Evolutionary conservation across 306 rosid genomes (phyloP).

Genomic region (Senna siamea): DNA sequence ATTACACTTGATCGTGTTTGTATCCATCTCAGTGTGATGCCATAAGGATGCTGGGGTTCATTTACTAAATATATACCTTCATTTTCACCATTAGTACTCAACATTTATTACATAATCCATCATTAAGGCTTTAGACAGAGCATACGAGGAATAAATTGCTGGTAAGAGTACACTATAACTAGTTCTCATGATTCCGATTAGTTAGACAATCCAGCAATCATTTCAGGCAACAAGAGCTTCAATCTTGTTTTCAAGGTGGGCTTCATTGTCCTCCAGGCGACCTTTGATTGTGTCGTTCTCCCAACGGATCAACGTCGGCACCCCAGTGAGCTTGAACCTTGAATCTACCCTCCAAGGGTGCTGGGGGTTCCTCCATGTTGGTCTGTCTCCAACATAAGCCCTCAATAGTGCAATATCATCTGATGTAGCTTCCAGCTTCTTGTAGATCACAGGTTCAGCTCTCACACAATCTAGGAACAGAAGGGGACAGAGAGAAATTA

Average conservation of each 20-base stretch:
- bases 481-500: conserved; percentile 13
- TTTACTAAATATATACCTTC: background rate
- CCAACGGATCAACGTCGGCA: conserved; percentile 81
- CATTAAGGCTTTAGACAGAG: conserved; percentile 8
- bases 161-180: conserved; percentile 26
- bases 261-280: conserved; percentile 88
- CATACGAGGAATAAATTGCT: conserved; percentile 4
- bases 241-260: conserved; percentile 75
- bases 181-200: conserved; percentile 3
- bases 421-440: conserved; percentile 66
- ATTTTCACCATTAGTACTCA: background rate
- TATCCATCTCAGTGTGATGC: background rate
- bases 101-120: conserved; percentile 11
- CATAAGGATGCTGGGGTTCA: background rate
- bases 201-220: conserved; percentile 33
- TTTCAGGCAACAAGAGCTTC: conserved; percentile 63
- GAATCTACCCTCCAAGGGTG: conserved; percentile 87
- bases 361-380: conserved; percentile 85
- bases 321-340: conserved; percentile 77
- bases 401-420: conserved; percentile 69
- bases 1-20: too few relatives aligned
- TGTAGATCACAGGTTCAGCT: conserved; percentile 86
- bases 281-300: conserved; percentile 64
- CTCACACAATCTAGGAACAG: conserved; percentile 74
- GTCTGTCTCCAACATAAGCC: conserved; percentile 85